These are phyloP conservation scores for Neoarthrinium moseri DNA, from an alignment of 2,329 filamentous ascomycete genomes.

Conservation along the genomic window DNA sequence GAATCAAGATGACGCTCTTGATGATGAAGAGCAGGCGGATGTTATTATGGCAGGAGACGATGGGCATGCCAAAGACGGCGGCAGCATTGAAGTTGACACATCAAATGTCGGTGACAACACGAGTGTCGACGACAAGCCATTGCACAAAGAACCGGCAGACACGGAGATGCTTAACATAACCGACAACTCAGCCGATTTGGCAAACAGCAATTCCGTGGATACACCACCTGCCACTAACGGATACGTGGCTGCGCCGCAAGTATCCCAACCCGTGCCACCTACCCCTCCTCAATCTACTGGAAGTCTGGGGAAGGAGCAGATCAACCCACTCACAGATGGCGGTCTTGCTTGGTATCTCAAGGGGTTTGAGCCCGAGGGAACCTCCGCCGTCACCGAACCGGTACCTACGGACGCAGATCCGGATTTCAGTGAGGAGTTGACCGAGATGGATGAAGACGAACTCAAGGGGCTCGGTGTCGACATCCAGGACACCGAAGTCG, in stretches of 20 bases:
- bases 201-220: constrained; percentile 31
- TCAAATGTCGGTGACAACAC: constrained; percentile 27
- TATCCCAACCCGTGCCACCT: constrained; percentile 48
- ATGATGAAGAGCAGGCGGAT: constrained; percentile 31
- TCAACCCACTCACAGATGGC: constrained; percentile 62
- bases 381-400: constrained; percentile 73
- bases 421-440: constrained; percentile 82
- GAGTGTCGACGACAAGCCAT: constrained; percentile 27
- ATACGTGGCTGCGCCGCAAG: constrained; percentile 34
- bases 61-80: constrained; percentile 32
- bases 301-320: constrained; percentile 47
- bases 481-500: constrained; percentile 47
- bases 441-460: constrained; percentile 89
- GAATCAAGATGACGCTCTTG: constrained; percentile 22
- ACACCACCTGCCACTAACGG: constrained; percentile 50
- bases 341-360: constrained; percentile 88
- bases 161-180: constrained; percentile 23
- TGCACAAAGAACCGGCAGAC: constrained; percentile 25
- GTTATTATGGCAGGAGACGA: constrained; percentile 36
- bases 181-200: constrained; percentile 23
- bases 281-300: constrained; percentile 68
- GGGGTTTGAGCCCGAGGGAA: constrained; percentile 75
- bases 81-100: constrained; percentile 47
- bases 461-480: constrained; percentile 66
- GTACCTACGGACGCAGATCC: constrained; percentile 73